Conservation (phyloP, 2,329 filamentous ascomycete species). For the Colletotrichum sp. region DNA sequence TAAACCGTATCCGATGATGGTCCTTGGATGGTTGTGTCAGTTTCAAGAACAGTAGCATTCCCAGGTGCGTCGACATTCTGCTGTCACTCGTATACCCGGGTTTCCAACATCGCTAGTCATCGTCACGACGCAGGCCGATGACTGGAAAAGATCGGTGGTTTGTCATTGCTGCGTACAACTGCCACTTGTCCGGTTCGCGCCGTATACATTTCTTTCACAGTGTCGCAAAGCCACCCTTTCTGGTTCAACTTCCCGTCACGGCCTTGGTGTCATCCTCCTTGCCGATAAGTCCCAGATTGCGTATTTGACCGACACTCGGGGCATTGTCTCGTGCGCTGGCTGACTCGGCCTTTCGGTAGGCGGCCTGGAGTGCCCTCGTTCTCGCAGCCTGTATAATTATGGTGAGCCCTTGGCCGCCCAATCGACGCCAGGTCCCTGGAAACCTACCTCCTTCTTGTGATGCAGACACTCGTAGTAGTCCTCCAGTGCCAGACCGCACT, state of each 20-base stretch:
- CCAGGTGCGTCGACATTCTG: neutral
- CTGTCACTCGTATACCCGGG: neutral
- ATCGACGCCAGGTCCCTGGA: neutral
- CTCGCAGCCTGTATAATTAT: slow-evolving; percentile 69
- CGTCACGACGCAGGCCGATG: neutral
- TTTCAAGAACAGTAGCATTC: neutral
- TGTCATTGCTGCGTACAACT: slow-evolving; percentile 5
- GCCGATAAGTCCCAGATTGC: slow-evolving; percentile 82
- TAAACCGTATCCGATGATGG: neutral
- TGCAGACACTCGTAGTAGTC: slow-evolving; percentile 99
- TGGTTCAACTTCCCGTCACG: slow-evolving; percentile 45
- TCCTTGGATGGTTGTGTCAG: neutral
- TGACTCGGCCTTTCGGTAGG: slow-evolving; percentile 81
- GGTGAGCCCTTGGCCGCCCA: neutral
- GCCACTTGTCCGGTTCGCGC: neutral
- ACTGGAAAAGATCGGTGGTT: slow-evolving; percentile 1
- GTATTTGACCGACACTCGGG: slow-evolving; percentile 84
- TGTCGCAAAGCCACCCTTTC: neutral
- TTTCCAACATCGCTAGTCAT: neutral
- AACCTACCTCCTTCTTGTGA: slow-evolving; percentile 95
- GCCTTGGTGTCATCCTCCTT: slow-evolving; percentile 81
- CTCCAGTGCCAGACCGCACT: slow-evolving; percentile 84
- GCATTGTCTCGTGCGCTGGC: slow-evolving; percentile 79
- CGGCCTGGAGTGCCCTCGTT: slow-evolving; percentile 78
- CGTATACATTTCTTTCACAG: slow-evolving; percentile 22